phyloP scores from a whole-genome alignment of 352 stramenopile species.

The Phytophthora melonis region DNA sequence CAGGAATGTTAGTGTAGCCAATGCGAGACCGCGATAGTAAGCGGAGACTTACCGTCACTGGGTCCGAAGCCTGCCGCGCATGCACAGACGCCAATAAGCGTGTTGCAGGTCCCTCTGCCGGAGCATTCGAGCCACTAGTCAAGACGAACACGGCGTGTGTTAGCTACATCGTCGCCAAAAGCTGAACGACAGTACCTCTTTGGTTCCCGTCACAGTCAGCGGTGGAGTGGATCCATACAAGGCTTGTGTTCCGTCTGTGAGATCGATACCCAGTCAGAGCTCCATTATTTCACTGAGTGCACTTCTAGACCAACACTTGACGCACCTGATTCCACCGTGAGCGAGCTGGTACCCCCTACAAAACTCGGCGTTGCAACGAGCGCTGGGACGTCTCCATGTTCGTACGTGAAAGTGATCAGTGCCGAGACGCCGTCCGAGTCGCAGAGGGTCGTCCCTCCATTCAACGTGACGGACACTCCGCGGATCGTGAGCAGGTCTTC shows the following conservation, averaged over 20 bases:
- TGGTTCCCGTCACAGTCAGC: constrained; percentile 58
- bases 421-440: constrained; percentile 60
- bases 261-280: not conserved
- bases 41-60: constrained; percentile 57
- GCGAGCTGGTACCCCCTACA: constrained; percentile 38
- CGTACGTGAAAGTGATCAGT: constrained; percentile 71
- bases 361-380: constrained; percentile 48
- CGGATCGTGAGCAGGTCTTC: constrained; percentile 64
- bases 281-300: no score
- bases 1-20: not conserved
- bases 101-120: constrained; percentile 63
- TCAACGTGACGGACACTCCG: constrained; percentile 55
- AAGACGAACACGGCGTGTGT: not conserved
- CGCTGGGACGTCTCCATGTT: constrained; percentile 70
- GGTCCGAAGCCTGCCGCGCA: constrained; percentile 60
- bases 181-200: no score
- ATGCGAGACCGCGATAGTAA: not conserved
- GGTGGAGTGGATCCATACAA: constrained; percentile 39
- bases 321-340: constrained; percentile 55
- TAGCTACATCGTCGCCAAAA: not conserved
- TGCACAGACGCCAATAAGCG: constrained; percentile 52
- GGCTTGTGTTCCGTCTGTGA: constrained; percentile 42
- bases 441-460: constrained; percentile 59
- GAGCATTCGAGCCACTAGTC: constrained; percentile 73
- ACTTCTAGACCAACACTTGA: not conserved